phyloP scores from a whole-genome alignment of 176 grass and related monocot species.

The Aegilops longissima region DNA sequence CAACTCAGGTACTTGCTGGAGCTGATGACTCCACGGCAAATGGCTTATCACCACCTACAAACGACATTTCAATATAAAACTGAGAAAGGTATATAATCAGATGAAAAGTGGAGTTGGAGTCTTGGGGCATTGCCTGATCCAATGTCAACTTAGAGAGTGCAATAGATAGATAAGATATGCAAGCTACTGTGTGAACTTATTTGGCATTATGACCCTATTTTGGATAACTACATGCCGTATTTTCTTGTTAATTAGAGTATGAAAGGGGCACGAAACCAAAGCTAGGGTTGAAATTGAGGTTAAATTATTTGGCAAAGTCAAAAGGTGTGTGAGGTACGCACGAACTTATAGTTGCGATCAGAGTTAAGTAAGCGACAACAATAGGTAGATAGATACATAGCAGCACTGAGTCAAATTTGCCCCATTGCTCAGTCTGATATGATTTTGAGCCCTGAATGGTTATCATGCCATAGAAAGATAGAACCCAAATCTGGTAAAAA shows the following conservation, averaged over 20 bases:
- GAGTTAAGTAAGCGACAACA: background rate
- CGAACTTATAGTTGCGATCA: background rate
- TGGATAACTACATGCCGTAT: background rate
- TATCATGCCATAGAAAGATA: background rate
- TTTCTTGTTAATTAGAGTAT: background rate
- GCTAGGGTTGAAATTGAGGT: background rate
- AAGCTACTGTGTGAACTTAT: background rate
- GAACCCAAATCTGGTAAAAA: background rate
- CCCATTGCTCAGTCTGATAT: background rate
- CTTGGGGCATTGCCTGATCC: background rate
- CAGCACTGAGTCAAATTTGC: background rate
- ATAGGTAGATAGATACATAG: background rate
- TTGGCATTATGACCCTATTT: background rate
- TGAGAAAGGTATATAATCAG: background rate
- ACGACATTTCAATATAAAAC: background rate
- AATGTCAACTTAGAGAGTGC: background rate
- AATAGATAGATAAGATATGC: background rate
- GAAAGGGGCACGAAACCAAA: background rate
- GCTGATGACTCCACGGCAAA: background rate
- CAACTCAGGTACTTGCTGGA: background rate
- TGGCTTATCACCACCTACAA: background rate
- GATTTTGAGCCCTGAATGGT: background rate
- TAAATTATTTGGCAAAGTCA: background rate
- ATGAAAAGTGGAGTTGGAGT: background rate
- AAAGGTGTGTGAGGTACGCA: background rate